Conservation (phyloP, 1,139 yeast genomes). For the Candida tropicalis region DNA sequence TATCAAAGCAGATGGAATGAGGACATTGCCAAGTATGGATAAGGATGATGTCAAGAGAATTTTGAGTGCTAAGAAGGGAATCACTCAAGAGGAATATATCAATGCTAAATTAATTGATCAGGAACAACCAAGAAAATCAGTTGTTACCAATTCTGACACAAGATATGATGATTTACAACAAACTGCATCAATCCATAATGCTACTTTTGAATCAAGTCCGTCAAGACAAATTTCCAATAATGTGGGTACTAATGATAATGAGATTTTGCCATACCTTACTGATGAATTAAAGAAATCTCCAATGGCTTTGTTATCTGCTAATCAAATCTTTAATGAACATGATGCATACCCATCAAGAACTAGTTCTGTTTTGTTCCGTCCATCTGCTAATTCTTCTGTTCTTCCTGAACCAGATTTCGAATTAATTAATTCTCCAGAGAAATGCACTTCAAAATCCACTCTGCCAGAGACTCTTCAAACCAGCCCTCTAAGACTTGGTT, state of each 20-base stretch:
- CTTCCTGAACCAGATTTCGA: constrained; percentile 45
- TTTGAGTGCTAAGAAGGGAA: constrained; percentile 40
- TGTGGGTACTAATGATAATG: background rate
- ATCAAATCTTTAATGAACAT: constrained; percentile 41
- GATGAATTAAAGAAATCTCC: constrained; percentile 39
- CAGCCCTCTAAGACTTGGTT: no score
- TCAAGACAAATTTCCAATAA: constrained; percentile 7
- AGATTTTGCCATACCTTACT: constrained; percentile 34
- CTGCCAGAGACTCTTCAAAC: background rate
- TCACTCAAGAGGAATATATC: constrained; percentile 47
- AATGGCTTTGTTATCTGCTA: constrained; percentile 34
- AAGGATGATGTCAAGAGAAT: constrained; percentile 48
- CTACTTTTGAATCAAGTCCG: constrained; percentile 33
- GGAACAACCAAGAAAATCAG: constrained; percentile 29
- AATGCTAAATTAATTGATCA: constrained; percentile 36
- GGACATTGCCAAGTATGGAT: constrained; percentile 51
- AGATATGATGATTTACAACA: constrained; percentile 38
- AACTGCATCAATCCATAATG: constrained; percentile 44
- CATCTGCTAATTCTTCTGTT: constrained; percentile 18
- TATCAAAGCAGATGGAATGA: constrained; percentile 43
- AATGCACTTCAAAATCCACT: background rate
- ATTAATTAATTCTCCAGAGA: constrained; percentile 25
- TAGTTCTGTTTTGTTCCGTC: constrained; percentile 12
- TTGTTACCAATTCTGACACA: constrained; percentile 32
- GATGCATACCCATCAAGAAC: constrained; percentile 9